A percentile compares a stretch with the other conserved stretches of the same genome.
These are phyloP conservation scores for Hevea brasiliensis DNA, from an alignment of 345 rosid genomes.

Conservation along the genomic window DNA sequence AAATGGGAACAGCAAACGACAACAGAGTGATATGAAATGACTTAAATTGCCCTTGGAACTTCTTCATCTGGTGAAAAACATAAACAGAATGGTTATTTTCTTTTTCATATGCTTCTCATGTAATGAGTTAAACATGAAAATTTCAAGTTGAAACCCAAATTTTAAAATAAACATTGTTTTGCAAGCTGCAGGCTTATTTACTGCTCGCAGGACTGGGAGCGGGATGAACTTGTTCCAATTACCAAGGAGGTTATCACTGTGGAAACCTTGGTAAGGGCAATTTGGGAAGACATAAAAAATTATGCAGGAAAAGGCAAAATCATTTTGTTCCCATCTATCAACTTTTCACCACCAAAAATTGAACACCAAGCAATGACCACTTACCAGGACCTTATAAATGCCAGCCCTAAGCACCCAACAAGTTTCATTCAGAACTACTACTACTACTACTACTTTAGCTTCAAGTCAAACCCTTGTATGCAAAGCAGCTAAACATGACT, in stretches of 20 bases:
- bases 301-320: slow-evolving; percentile 20
- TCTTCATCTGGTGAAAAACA: no score
- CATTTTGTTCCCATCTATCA: slow-evolving; percentile 49
- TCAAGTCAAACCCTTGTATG: neutral
- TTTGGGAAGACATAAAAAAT: neutral
- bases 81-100: no score
- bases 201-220: no score
- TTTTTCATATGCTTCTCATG: no score
- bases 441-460: slow-evolving; percentile 1
- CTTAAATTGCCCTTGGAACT: neutral
- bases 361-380: slow-evolving; percentile 54
- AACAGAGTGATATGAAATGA: neutral
- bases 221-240: no score
- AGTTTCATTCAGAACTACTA: slow-evolving; percentile 21
- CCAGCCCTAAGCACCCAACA: slow-evolving; percentile 30
- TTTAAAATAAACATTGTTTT: no score
- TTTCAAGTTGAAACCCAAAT: no score
- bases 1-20: slow-evolving; percentile 7
- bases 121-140: no score
- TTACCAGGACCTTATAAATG: slow-evolving; percentile 49
- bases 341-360: slow-evolving; percentile 32
- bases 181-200: no score
- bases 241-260: no score
- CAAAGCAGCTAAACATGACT: slow-evolving; percentile 29
- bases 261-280: slow-evolving; percentile 1